Conservation (phyloP, 2,329 filamentous ascomycete species). For the Sodiomyces alkalinus region DNA sequence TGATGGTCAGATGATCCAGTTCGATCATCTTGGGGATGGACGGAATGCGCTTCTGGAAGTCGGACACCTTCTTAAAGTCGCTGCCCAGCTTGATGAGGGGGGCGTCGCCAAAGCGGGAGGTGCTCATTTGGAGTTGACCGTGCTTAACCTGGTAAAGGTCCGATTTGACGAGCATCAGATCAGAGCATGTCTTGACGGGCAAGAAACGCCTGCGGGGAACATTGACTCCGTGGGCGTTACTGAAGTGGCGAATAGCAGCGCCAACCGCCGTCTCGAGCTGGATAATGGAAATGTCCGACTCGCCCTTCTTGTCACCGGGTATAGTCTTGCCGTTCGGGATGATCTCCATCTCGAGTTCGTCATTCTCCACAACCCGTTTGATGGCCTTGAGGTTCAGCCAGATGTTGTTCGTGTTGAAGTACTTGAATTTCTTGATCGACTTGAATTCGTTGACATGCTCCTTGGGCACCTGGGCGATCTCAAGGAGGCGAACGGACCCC, state of each 20-base stretch:
- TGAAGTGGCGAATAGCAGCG: slow-evolving; percentile 96
- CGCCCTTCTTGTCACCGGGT: slow-evolving; percentile 97
- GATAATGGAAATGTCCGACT: slow-evolving; percentile 92
- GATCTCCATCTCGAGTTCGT: slow-evolving; percentile 98
- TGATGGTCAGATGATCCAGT: slow-evolving; percentile 92
- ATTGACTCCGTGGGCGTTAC: slow-evolving; percentile 97
- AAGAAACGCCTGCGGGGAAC: slow-evolving; percentile 95
- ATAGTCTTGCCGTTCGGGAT: slow-evolving; percentile 99
- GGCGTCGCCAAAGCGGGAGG: slow-evolving; percentile 88
- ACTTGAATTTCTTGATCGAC: slow-evolving; percentile 99
- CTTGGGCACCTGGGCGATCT: slow-evolving; percentile 98
- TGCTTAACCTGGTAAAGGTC: slow-evolving; percentile 98
- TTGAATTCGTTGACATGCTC: slow-evolving; percentile 99
- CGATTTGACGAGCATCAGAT: slow-evolving; percentile 98
- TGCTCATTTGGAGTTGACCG: slow-evolving; percentile 93
- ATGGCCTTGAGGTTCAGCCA: slow-evolving; percentile 97
- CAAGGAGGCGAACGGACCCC: slow-evolving; percentile 86
- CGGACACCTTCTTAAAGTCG: slow-evolving; percentile 99
- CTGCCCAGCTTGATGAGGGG: slow-evolving; percentile 96
- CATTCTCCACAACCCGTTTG: slow-evolving; percentile 97
- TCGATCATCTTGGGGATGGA: slow-evolving; percentile 85
- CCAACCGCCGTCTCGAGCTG: slow-evolving; percentile 98
- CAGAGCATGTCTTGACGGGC: slow-evolving; percentile 99
- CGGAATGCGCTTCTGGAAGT: slow-evolving; percentile 78
- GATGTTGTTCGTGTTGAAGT: slow-evolving; percentile 99